Base-by-base conservation (phyloP, 2,329 filamentous ascomycete species). In the Dendrostoma leiphaemia region DNA sequence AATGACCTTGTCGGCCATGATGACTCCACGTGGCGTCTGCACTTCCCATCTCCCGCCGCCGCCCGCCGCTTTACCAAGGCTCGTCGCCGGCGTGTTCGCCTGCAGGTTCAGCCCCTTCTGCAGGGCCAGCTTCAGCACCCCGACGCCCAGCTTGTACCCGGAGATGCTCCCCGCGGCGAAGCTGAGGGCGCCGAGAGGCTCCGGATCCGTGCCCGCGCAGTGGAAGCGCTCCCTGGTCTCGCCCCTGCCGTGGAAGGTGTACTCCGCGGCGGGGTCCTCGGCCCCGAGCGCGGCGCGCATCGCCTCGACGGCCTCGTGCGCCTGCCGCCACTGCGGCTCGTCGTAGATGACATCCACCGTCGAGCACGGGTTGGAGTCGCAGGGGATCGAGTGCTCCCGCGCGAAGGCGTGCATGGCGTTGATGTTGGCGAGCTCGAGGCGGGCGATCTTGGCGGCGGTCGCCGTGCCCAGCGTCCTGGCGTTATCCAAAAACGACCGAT, bases 261-360 rank as follows among this genome's bases (percentile, higher is more conserved):
- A 83, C 47, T 65, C 56, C 0, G 73, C 71, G 1, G 71, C 75
- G 0, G 70, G 65, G 17, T 77, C 70, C 2, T 64, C 64, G 1
- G 44, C 24, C 0, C 74, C 73, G 63, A 82, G 70, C 3, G 69
- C 68, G 9, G 65, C 67, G 24, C 68, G 70, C 74, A 84, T 78
- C 4, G 72, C 66, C 4, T 66, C 61, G 15, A 82, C 71, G 3
- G 74, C 71, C 15, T 61, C 57, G 23, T 67, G 62, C 1, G 74
- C 73, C 2, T 61, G 52, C 4, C 65, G 63, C 69, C 75, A 78
- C 46, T 75, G 67, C 8, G 54, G 63, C 17, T 68, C 55, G 54
- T 83, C 79, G 62, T 83, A 85, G 29, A 85, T 69, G 2, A 85
- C 68, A 63, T 86, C 83, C 2, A 84, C 73, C 0, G 83, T 86